Percentiles rank a stretch among this genome's conserved stretches.
These are phyloP conservation scores for Arabis alpina DNA, from an alignment of 345 rosid genomes.

Conservation along the genomic window DNA sequence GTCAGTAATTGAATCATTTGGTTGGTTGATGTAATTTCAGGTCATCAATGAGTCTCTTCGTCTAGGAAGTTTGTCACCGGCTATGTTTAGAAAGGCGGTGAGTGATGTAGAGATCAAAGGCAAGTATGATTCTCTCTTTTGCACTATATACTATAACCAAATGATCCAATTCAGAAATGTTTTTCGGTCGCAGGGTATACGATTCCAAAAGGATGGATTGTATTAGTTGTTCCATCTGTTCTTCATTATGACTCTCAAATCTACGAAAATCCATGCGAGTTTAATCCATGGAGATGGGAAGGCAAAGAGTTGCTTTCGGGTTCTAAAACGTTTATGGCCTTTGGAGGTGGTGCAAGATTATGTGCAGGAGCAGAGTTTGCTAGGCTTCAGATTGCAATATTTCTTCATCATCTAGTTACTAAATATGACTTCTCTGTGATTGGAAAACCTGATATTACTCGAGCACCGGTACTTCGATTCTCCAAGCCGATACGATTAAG, in stretches of 20 bases:
- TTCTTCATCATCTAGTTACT: constrained; percentile 46
- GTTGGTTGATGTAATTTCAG: constrained; percentile 29
- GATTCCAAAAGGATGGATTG: constrained; percentile 53
- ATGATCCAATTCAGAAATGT: not conserved
- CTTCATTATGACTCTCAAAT: constrained; percentile 42
- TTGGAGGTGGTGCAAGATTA: constrained; percentile 56
- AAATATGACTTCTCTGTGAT: constrained; percentile 38
- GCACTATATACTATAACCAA: not conserved
- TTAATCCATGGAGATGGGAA: constrained; percentile 58
- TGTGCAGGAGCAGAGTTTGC: constrained; percentile 54
- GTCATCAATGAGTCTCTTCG: constrained; percentile 55
- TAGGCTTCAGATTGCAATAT: constrained; percentile 46
- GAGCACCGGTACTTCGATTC: constrained; percentile 34
- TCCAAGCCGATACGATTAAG: constrained; percentile 33
- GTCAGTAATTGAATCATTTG: not conserved
- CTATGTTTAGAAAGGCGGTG: constrained; percentile 45
- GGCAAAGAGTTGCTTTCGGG: constrained; percentile 43
- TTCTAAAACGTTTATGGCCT: constrained; percentile 53
- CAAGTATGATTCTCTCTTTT: constrained; percentile 20
- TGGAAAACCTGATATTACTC: constrained; percentile 33
- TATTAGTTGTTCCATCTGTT: constrained; percentile 44
- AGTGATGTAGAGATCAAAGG: constrained; percentile 46
- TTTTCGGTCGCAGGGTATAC: constrained; percentile 43
- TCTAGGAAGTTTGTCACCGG: constrained; percentile 48
- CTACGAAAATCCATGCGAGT: constrained; percentile 43